Percentiles rank a stretch among this genome's conserved stretches.
These are phyloP conservation scores for Cystofilobasidium ferigula DNA, from an alignment of 768 basidiomycete species.

Conservation along the genomic window DNA sequence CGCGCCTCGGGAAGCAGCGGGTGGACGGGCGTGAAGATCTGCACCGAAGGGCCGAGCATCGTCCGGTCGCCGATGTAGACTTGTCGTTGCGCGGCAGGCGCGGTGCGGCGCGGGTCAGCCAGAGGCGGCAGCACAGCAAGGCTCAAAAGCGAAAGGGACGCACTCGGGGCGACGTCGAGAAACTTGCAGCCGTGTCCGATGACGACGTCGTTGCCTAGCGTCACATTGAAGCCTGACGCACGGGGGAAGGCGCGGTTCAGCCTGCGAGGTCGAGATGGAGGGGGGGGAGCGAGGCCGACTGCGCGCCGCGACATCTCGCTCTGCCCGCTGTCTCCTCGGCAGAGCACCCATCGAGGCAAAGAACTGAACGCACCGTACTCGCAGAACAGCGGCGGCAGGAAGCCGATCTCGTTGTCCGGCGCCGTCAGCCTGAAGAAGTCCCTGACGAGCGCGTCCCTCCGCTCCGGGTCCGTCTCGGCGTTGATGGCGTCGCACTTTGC, in stretches of 20 bases:
- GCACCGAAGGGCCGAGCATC: conserved; percentile 10
- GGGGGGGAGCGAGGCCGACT: no score
- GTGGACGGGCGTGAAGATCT: conserved; percentile 9
- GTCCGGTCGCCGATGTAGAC: conserved; percentile 3
- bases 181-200: background rate
- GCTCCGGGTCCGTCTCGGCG: background rate
- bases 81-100: no score
- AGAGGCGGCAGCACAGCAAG: no score
- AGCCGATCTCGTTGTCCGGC: background rate
- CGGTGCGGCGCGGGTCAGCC: no score
- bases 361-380: background rate
- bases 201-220: conserved; percentile 3
- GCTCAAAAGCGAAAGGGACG: background rate
- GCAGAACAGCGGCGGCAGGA: background rate
- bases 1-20: conserved; percentile 4
- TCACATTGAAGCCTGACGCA: background rate
- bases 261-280: background rate
- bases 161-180: conserved; percentile 4
- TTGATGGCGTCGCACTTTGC: background rate
- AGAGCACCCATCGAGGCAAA: no score
- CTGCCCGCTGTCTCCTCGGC: no score
- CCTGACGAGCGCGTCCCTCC: background rate
- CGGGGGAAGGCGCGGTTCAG: no score
- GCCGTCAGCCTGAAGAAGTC: background rate
- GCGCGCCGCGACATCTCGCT: no score